Evolutionary conservation across 148 eudicot genomes (phyloP), one percentile per base, ranked within the genome.

Genomic region (Talinum fruticosum): DNA sequence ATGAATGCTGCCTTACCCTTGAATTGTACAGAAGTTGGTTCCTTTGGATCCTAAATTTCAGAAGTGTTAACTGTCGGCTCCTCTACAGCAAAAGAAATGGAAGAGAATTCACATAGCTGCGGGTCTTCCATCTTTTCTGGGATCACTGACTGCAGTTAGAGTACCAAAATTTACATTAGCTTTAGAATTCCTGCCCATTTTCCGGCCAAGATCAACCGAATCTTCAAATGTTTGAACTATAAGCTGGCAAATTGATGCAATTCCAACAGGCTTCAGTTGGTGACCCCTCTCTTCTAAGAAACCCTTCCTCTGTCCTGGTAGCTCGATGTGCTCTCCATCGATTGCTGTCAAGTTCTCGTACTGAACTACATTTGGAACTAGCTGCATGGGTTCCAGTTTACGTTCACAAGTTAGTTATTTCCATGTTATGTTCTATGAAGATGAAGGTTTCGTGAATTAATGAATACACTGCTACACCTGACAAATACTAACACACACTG

Each of bases 311-410:
- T 83, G 86, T 26, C 81, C 71, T 0, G 90, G 71, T n/a, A 96
- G 90, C 81, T 91, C 97, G 8, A 96, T 90, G 79, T 93, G 97
- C 37, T 93, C 89, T 6, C 97, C 97, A 14, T 91, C 94, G 4
- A 93, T 79, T 44, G 89, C 91, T 15, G 99, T 96, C 88, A 92
- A 85, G 79, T 96, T 93, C 82, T 96, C 99, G 10, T 91, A 96
- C 36, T 28, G 29, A 21, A 96, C 97, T 19, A 82, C 82, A 70
- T 96, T 89, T 41, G 93, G 94, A 35, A 86, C 79, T 47, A 95
- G 83, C 99, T 95, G 96, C 90, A 91, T 26, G 69, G 36, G 45
- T 29, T 69, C 36, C 37, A 77, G 28, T 66, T 72, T 30, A 28
- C 4, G 14, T 61, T 59, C 66, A 57, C 64, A 23, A 37, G 6